Evolutionary conservation across 2,329 filamentous ascomycete species (phyloP).

Genomic region (Ophiostoma quercus): DNA sequence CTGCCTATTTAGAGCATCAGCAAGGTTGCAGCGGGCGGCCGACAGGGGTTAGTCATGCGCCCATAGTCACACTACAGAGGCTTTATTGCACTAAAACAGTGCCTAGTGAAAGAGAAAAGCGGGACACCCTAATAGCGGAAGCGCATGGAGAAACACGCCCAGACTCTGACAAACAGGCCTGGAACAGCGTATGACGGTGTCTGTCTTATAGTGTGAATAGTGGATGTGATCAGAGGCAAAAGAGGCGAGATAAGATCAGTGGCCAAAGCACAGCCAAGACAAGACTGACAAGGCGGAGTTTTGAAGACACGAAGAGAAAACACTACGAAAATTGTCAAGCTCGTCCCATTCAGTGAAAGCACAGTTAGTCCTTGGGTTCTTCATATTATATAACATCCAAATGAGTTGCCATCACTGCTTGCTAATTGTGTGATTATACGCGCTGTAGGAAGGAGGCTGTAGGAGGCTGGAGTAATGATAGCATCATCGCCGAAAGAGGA

Average conservation of each 20-base stretch:
- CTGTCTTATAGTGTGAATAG: background rate
- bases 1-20: background rate
- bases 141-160: background rate
- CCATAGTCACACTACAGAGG: background rate
- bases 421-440: too few species aligned
- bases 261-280: background rate
- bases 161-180: background rate
- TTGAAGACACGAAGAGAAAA: background rate
- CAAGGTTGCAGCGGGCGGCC: background rate
- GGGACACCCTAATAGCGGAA: background rate
- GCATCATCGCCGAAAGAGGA: background rate
- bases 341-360: too few species aligned
- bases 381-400: too few species aligned
- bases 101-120: slow-evolving; percentile 6
- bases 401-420: too few species aligned
- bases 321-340: too few species aligned
- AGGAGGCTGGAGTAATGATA: background rate
- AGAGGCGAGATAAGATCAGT: background rate
- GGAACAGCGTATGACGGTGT: background rate
- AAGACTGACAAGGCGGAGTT: background rate
- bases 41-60: slow-evolving; percentile 6
- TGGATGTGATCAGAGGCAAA: background rate
- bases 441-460: background rate
- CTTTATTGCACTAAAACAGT: background rate
- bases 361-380: too few species aligned